Base-by-base conservation (phyloP, 331 rosid species). In the Quercus tomentella region DNA sequence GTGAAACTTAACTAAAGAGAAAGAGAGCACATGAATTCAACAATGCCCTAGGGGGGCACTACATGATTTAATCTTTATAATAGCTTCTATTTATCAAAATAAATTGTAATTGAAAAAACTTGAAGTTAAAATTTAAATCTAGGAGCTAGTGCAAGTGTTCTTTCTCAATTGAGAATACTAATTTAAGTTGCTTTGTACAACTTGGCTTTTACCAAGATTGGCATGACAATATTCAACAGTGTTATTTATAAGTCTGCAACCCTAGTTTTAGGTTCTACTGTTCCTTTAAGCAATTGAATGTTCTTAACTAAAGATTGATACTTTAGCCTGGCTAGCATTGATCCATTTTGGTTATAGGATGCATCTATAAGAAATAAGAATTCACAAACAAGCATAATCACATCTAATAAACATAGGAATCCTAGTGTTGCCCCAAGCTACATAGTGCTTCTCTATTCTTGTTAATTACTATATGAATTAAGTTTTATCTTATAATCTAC, bases 341-440 rank as follows among this genome's bases (percentile, higher is more conserved):
- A 31, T 54, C n/a, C 57, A 22, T 33, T 62, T 61, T 4, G 21
- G 9, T 35, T 11, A 10, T 73, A 33, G 74, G 43, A 18, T 77
- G 20, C n/a, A 43, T 51, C 67, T 25, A 25, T 14, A 72, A 49
- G n/a, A 21, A 43, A 25, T 22, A 21, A 77, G 21, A 68, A 9
- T 55, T 43, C 28, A n/a, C n/a, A 31, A 22, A 77, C 23, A 68
- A 56, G 45, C 66, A 35, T 31, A 35, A 67, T 61, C 37, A 55
- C n/a, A 77, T 52, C 22, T 78, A 70, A 23, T 71, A 57, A n/a
- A 58, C 35, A 78, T 72, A 30, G 60, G 25, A 20, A 20, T 43
- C 73, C 67, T 62, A 72, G 56, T 51, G 66, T 61, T 70, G 66
- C 52, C 55, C 61, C n/a, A 37, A 77, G 56, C 56, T 70, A 72